Evolutionary conservation across 2,329 filamentous ascomycete species (phyloP).

Genomic region (Fusarium sp.): DNA sequence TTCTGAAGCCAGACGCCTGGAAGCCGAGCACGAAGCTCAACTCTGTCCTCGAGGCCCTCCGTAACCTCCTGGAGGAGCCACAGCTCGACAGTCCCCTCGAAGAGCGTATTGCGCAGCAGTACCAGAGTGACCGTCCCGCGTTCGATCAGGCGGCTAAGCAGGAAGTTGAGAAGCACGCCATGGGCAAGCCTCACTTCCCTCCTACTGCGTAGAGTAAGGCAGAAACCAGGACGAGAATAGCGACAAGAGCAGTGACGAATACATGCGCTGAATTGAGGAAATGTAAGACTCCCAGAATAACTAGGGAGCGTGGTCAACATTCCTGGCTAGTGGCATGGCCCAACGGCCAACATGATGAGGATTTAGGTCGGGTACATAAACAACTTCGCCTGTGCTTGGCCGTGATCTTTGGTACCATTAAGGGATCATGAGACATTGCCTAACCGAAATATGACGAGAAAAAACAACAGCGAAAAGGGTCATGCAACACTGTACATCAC

Average conservation of each 20-base stretch:
- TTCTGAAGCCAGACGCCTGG: conserved; percentile 89
- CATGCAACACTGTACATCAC: background rate
- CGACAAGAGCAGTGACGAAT: background rate
- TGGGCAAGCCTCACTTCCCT: conserved; percentile 55
- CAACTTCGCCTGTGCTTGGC: background rate
- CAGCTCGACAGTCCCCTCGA: conserved; percentile 93
- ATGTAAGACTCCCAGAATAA: background rate
- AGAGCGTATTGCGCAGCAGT: conserved; percentile 87
- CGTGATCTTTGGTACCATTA: no score
- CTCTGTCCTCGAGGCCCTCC: conserved; percentile 81
- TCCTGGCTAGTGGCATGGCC: background rate
- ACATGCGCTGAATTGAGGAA: background rate
- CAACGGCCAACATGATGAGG: background rate
- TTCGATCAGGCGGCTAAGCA: conserved; percentile 81
- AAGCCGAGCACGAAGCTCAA: conserved; percentile 85
- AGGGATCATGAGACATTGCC: no score
- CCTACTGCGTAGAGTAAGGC: conserved; percentile 29
- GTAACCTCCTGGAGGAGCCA: conserved; percentile 80
- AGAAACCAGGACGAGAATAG: background rate
- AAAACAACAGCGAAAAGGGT: no score
- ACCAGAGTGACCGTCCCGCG: conserved; percentile 71
- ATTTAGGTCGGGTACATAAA: background rate
- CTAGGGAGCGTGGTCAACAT: background rate
- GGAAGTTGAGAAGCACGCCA: conserved; percentile 82
- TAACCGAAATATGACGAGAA: no score